These are phyloP conservation scores for Suhomyces canberraensis DNA, from an alignment of 805 yeast genomes.

Conservation along the genomic window DNA sequence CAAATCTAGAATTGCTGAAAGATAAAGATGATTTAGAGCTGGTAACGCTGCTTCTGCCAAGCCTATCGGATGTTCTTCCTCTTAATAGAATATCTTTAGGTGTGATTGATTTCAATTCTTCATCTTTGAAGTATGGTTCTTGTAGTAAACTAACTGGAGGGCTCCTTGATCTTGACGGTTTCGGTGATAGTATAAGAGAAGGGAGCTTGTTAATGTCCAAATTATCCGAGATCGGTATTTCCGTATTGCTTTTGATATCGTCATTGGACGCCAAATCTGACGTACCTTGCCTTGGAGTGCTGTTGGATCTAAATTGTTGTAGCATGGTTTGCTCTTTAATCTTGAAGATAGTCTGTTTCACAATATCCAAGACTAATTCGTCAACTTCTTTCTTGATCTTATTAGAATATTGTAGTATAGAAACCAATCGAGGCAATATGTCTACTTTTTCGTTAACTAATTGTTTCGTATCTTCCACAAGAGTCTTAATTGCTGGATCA, in stretches of 20 bases:
- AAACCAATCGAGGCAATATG: conserved; percentile 65
- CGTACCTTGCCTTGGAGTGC: conserved; percentile 4
- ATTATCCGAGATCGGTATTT: neutral
- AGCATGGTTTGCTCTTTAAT: conserved; percentile 39
- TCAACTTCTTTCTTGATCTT: conserved; percentile 79
- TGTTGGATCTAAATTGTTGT: conserved; percentile 9
- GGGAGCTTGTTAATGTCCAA: neutral
- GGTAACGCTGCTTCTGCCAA: conserved; percentile 5
- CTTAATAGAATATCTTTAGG: conserved; percentile 43
- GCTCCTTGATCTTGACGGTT: conserved; percentile 32
- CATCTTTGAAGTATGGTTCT: conserved; percentile 13
- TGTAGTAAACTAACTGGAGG: conserved; percentile 20
- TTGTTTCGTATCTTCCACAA: conserved; percentile 65
- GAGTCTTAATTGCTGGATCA: conserved; percentile 59
- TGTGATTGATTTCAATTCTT: conserved; percentile 31
- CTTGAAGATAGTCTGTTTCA: conserved; percentile 58
- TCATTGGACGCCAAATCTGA: conserved; percentile 3
- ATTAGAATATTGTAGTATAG: conserved; percentile 70
- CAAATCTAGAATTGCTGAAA: conserved; percentile 9
- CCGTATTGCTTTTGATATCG: neutral
- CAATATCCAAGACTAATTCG: conserved; percentile 57
- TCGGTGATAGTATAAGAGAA: conserved; percentile 28
- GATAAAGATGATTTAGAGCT: conserved; percentile 18
- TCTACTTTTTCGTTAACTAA: conserved; percentile 65
- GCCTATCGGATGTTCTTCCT: conserved; percentile 16